Evolutionary conservation across 2,329 filamentous ascomycete species (phyloP), one percentile per base, ranked within the genome.

Genomic region (Ilyonectria sp.): DNA sequence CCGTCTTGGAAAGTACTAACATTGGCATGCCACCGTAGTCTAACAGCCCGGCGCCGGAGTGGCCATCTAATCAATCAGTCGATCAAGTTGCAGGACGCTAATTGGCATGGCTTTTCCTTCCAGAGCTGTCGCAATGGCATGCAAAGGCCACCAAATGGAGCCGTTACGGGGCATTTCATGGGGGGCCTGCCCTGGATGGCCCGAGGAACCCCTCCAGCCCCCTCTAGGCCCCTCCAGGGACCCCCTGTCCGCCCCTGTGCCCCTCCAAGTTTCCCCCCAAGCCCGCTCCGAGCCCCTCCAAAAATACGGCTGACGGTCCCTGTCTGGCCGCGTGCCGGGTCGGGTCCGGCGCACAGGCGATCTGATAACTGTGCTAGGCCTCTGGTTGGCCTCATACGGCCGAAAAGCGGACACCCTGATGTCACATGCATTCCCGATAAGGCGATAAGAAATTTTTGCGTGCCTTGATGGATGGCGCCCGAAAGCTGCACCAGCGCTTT

Each of bases 41-140:
- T 29, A 44, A 19, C 54, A 43, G 11, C 44, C 50, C 64, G 60
- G 70, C 56, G 58, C 62, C 54, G 43, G 59, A 53, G 40, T 58
- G 63, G 59, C 43, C 70, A 76, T 76, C 74, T 76, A 75, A 76
- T 76, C 74, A 76, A 76, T 76, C 74, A 74, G 68, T 74, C 31
- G 74, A 76, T 75, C 74, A 72, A 72, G 46, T 15, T 69, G 69
- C 71, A 75, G 60, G 63, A 55, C 64, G 67, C 73, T 74, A 73
- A 49, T 53, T 35, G 17, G 53, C 19, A 43, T 40, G 40, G n/a
- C 26, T 53, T 37, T 46, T 29, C 44, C 58, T 53, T 61, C 46
- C 35, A 40, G n/a, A 11, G 37, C 47, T 15, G 37, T 53, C 47
- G 9, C 54, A 37, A 65, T 23, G 33, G 26, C 31, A 50, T 43